Conservation (phyloP, 208 protist species). For the Balamuthia mandrillaris region DNA sequence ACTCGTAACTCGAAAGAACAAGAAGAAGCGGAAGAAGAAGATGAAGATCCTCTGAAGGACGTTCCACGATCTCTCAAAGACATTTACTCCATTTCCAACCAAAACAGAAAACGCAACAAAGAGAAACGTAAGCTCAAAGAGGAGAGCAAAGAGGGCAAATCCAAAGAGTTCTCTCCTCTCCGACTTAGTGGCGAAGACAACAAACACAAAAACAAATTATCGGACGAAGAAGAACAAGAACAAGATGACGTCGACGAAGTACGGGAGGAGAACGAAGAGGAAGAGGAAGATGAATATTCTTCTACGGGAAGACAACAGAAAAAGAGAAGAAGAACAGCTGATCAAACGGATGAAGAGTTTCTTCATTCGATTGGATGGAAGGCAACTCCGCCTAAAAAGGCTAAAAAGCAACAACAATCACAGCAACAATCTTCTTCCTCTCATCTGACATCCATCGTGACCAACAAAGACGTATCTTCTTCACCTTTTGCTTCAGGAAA, state of each 20-base stretch:
- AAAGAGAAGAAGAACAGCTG: no score
- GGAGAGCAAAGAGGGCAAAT: not conserved
- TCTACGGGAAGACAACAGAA: no score
- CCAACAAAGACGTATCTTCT: no score
- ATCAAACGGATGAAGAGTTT: no score
- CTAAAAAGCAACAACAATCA: no score
- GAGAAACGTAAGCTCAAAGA: conserved; percentile 32
- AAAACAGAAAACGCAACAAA: conserved; percentile 24
- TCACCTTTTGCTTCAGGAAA: no score
- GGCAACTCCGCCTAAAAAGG: no score
- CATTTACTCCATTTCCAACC: conserved; percentile 12
- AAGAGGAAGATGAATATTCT: no score
- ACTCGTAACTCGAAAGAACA: not conserved
- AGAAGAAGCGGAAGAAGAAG: not conserved
- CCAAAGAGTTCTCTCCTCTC: not conserved
- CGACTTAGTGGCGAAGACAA: not conserved
- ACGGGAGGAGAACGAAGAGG: not conserved
- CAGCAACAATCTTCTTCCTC: no score
- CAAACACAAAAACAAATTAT: not conserved
- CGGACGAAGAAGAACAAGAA: not conserved
- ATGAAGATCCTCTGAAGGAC: not conserved
- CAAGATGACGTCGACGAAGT: not conserved
- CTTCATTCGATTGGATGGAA: no score
- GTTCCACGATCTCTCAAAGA: not conserved
- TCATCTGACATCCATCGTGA: no score